Conservation (phyloP, 106 monocot species). For the Agapanthus africanus region DNA sequence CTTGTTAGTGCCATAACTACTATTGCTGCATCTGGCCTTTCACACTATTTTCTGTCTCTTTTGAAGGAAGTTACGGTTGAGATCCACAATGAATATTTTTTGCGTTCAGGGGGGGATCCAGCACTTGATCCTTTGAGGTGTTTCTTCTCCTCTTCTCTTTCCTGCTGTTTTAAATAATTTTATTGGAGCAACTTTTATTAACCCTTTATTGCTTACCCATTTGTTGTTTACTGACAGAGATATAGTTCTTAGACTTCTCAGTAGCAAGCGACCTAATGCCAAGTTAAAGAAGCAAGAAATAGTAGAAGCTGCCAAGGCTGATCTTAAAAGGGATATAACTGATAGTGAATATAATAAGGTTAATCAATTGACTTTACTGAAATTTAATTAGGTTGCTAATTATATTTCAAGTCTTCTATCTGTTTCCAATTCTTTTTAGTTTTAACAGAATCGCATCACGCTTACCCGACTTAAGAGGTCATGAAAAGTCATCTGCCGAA, state of each 20-base stretch:
- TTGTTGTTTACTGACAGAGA: slow-evolving; percentile 30
- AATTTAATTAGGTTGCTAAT: no score
- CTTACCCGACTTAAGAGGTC: no score
- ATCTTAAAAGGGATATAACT: slow-evolving; percentile 39
- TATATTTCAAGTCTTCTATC: no score
- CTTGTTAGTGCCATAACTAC: slow-evolving; percentile 40
- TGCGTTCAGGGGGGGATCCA: slow-evolving; percentile 30
- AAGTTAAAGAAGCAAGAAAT: slow-evolving; percentile 58
- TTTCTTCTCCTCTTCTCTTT: neutral
- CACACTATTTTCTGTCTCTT: slow-evolving; percentile 29
- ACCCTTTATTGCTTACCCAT: neutral
- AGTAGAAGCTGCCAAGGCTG: slow-evolving; percentile 15
- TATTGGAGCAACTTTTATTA: neutral
- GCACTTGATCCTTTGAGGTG: slow-evolving; percentile 57
- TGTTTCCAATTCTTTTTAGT: no score
- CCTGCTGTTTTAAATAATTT: neutral
- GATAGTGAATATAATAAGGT: slow-evolving; percentile 67
- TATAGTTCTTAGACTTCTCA: slow-evolving; percentile 50
- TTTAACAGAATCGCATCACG: no score
- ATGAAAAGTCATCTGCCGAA: no score
- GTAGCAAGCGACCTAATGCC: slow-evolving; percentile 30
- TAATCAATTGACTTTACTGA: slow-evolving; percentile 6
- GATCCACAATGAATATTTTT: slow-evolving; percentile 61
- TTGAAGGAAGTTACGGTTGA: slow-evolving; percentile 40
- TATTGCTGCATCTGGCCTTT: slow-evolving; percentile 26